Evolutionary conservation across 2,329 filamentous ascomycete species (phyloP), one percentile per base, ranked within the genome.

Genomic region (Pseudocercospora musae): DNA sequence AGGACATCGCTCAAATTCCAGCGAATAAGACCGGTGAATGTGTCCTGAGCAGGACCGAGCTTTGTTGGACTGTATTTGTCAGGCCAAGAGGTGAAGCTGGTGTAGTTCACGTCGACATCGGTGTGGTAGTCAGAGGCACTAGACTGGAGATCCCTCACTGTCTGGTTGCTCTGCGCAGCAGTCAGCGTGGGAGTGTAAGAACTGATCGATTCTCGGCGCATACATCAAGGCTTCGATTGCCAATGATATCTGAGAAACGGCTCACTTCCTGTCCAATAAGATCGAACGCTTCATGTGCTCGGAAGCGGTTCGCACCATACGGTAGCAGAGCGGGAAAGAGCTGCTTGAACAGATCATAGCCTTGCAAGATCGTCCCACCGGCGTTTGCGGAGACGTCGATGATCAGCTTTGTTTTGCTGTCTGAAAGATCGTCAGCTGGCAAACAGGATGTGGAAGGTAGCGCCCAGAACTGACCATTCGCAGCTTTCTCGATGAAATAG

Each of bases 281-380:
- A 48, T 79, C 72, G 27, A 82, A 76, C 20, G 76, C 75, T 59
- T 84, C 80, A 40, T 80, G 76, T 2, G 82, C 79, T 11, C 84
- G 78, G 71, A 84, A 78, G 23, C 84, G 81, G 63, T 79, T 79
- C 4, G 78, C 80, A 3, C 81, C 81, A 60, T 82, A 84, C 3
- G 79, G 78, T 3, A 78, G 74, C 8, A 80, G 75, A 11, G 78
- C 74, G 0, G 84, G 84, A 75, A 84, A 83, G 0, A 87, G 76
- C 71, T 81, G 74, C 58, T 84, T 83, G 76, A 88, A 87, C 25
- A 89, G 78, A 69, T 87, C 85, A 66, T 85, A 86, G 15, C 66
- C 86, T n/a, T 83, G 79, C 7, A 86, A 71, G 49, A 88, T 82
- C 13, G 79, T 80, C 23, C 86, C 86, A 46, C 86, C 86, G 1